A percentile compares a stretch with the other conserved stretches of the same genome.
Evolutionary conservation across 768 basidiomycete genomes (phyloP).

Genomic region (Tylopilus balloui): DNA sequence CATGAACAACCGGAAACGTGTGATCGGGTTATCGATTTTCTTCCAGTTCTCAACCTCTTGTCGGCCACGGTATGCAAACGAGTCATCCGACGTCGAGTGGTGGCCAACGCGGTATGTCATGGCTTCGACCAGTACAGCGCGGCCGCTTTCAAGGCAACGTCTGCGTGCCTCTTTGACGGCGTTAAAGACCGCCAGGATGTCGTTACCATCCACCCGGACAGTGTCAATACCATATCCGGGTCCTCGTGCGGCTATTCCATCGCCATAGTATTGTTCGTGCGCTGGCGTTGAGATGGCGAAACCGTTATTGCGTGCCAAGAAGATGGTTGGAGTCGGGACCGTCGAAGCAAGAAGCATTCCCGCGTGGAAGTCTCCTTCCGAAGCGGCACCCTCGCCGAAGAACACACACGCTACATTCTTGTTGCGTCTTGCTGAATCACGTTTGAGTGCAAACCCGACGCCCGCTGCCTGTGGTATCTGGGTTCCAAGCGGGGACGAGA

Average conservation of each 20-base stretch:
- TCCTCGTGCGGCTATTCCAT: conserved; percentile 88
- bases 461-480: conserved; percentile 96
- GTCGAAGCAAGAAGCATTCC: conserved; percentile 79
- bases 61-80: conserved; percentile 85
- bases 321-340: conserved; percentile 68
- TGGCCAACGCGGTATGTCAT: conserved; percentile 96
- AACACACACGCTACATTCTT: conserved; percentile 82
- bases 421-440: conserved; percentile 62
- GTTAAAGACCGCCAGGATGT: conserved; percentile 76
- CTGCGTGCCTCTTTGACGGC: conserved; percentile 69
- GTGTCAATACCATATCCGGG: conserved; percentile 90
- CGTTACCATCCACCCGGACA: conserved; percentile 91
- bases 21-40: conserved; percentile 85
- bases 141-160: conserved; percentile 69
- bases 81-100: conserved; percentile 93
- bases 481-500: conserved; percentile 89
- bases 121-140: conserved; percentile 82
- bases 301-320: conserved; percentile 78
- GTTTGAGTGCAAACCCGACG: conserved; percentile 83
- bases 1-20: conserved; percentile 80
- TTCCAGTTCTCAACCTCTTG: conserved; percentile 91
- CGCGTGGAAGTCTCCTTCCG: conserved; percentile 94
- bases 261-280: conserved; percentile 85
- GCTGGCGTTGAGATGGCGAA: conserved; percentile 95
- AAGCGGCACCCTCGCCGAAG: conserved; percentile 93